These are phyloP conservation scores for Crithidia expoeki DNA, from an alignment of 208 protist genomes.

Conservation along the genomic window DNA sequence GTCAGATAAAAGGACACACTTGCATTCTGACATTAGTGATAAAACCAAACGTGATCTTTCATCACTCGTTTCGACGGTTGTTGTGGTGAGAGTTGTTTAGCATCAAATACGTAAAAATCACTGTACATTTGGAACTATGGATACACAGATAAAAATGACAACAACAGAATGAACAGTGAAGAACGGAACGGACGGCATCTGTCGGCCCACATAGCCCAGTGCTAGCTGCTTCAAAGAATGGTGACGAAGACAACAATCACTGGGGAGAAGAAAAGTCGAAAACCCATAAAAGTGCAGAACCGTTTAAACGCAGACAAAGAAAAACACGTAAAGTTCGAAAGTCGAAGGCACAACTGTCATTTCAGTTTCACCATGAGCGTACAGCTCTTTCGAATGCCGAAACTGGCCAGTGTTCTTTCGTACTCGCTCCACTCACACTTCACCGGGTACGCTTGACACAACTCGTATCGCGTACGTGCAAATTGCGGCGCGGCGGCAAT, in stretches of 20 bases:
- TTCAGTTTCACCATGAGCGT: slow-evolving; percentile 55
- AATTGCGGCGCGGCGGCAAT: slow-evolving; percentile 54
- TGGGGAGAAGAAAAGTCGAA: neutral
- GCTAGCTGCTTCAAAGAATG: too few relatives aligned
- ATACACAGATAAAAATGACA: neutral
- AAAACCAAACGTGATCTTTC: too few relatives aligned
- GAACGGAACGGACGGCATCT: too few relatives aligned
- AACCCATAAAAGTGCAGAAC: neutral
- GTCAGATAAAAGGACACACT: too few relatives aligned
- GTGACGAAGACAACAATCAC: too few relatives aligned
- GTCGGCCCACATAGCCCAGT: too few relatives aligned
- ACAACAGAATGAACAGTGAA: too few relatives aligned
- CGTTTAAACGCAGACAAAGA: neutral
- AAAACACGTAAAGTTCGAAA: slow-evolving; percentile 7
- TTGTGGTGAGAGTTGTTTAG: too few relatives aligned
- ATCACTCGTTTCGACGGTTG: too few relatives aligned
- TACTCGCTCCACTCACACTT: slow-evolving; percentile 58
- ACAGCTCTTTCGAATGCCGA: slow-evolving; percentile 63
- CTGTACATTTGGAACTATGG: neutral
- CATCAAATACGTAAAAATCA: neutral
- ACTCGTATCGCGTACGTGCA: slow-evolving; percentile 50
- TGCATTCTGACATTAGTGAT: too few relatives aligned
- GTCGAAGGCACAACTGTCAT: neutral
- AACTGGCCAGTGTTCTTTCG: slow-evolving; percentile 57
- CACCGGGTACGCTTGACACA: slow-evolving; percentile 77